Percentiles rank a stretch among this genome's conserved stretches.
These are phyloP conservation scores for Articulospora tetracladia DNA, from an alignment of 495 filamentous ascomycete species.

Conservation along the genomic window DNA sequence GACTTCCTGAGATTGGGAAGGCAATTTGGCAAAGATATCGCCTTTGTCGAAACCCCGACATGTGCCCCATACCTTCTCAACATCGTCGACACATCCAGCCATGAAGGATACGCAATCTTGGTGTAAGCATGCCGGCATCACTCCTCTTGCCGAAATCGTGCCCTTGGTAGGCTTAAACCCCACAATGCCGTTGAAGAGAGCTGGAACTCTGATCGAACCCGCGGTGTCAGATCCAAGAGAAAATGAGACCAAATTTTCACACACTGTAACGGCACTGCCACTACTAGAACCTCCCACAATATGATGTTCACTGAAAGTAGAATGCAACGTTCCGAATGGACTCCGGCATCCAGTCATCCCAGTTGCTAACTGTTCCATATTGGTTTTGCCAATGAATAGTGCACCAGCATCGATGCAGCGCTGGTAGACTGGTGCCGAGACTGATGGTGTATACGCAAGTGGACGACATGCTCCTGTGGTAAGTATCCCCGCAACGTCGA, in stretches of 20 bases:
- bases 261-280: slow-evolving; percentile 54
- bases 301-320: slow-evolving; percentile 20
- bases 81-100: slow-evolving; percentile 46
- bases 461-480: slow-evolving; percentile 21
- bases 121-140: slow-evolving; percentile 57
- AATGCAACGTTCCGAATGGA: slow-evolving; percentile 22
- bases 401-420: slow-evolving; percentile 33
- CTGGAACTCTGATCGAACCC: slow-evolving; percentile 60
- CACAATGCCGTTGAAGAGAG: slow-evolving; percentile 60
- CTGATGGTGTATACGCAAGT: slow-evolving; percentile 13
- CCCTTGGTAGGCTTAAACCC: slow-evolving; percentile 67
- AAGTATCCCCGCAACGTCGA: slow-evolving; percentile 27
- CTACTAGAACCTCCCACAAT: slow-evolving; percentile 53
- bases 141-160: slow-evolving; percentile 52
- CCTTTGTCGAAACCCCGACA: slow-evolving; percentile 47
- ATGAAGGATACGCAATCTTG: slow-evolving; percentile 61
- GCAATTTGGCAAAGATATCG: slow-evolving; percentile 53
- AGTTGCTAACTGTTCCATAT: slow-evolving; percentile 53
- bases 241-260: slow-evolving; percentile 54
- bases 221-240: slow-evolving; percentile 64
- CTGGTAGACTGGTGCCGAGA: slow-evolving; percentile 15
- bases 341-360: slow-evolving; percentile 36
- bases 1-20: not conserved
- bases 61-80: slow-evolving; percentile 50
- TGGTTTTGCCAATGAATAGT: slow-evolving; percentile 51